Conservation (phyloP, 345 rosid species). For the Cardiospermum halicacabum region DNA sequence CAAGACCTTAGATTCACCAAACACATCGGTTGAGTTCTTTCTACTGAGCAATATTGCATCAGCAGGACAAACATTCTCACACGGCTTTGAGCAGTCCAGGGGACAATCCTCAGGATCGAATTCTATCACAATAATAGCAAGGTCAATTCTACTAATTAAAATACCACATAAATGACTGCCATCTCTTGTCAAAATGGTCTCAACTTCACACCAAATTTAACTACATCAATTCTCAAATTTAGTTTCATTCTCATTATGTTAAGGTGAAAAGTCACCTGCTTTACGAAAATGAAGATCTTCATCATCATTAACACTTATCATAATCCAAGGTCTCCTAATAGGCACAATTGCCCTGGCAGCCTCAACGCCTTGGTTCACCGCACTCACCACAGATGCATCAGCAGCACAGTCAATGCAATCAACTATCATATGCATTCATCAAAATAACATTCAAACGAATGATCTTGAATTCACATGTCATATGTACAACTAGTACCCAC, state of each 20-base stretch:
- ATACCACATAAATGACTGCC: neutral
- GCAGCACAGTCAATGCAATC: conserved; percentile 72
- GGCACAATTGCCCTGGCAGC: conserved; percentile 39
- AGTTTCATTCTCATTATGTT: neutral
- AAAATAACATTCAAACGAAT: neutral
- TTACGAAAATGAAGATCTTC: conserved; percentile 64
- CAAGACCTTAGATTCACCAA: conserved; percentile 23
- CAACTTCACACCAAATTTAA: neutral
- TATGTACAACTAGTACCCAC: conserved; percentile 11
- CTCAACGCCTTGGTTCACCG: conserved; percentile 54
- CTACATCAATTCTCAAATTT: no score
- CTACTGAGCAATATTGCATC: conserved; percentile 37
- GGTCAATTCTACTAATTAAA: conserved; percentile 1
- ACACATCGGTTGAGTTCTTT: conserved; percentile 15
- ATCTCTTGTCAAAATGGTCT: neutral
- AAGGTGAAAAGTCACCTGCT: conserved; percentile 33
- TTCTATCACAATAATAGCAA: conserved; percentile 24
- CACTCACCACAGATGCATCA: conserved; percentile 52
- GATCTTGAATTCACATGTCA: neutral
- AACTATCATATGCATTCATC: conserved; percentile 32
- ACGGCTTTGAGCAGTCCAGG: conserved; percentile 48
- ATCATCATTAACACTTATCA: conserved; percentile 61
- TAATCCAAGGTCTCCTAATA: conserved; percentile 59
- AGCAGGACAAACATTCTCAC: conserved; percentile 59
- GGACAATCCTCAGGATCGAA: conserved; percentile 61